Conservation (phyloP, 2,329 filamentous ascomycete genomes). For the Alternaria alternata region DNA sequence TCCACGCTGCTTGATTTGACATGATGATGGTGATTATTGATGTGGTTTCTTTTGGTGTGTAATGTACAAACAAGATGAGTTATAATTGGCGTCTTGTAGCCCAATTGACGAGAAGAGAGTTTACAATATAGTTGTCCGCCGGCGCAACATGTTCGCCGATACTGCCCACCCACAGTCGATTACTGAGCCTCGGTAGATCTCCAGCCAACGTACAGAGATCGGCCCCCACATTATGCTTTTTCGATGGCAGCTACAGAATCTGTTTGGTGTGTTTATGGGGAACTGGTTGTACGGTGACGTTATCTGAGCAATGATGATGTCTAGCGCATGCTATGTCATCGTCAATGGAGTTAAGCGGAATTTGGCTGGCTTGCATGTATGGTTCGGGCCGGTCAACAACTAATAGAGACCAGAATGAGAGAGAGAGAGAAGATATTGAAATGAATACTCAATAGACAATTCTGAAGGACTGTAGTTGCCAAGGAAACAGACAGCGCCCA, state of each 20-base stretch:
- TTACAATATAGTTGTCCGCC: neutral
- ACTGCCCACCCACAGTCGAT: neutral
- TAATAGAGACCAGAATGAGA: neutral
- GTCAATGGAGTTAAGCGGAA: constrained; percentile 4
- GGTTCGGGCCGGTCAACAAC: neutral
- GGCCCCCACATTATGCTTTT: constrained; percentile 1
- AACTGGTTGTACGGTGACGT: neutral
- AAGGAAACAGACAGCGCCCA: neutral
- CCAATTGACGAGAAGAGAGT: neutral
- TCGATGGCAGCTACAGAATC: neutral
- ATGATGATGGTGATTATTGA: constrained; percentile 18
- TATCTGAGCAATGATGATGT: constrained; percentile 8
- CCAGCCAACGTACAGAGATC: neutral
- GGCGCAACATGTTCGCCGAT: constrained; percentile 1
- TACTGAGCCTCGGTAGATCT: neutral
- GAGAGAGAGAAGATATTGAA: neutral
- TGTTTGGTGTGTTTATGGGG: neutral
- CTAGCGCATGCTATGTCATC: constrained; percentile 2
- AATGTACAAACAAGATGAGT: neutral
- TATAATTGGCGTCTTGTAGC: neutral
- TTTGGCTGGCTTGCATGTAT: neutral
- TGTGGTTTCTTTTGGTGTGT: neutral
- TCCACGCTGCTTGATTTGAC: constrained; percentile 47
- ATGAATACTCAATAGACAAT: neutral
- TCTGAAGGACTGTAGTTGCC: neutral